Base-by-base conservation (phyloP, 148 eudicot genomes). In the Suaeda aralocaspica region DNA sequence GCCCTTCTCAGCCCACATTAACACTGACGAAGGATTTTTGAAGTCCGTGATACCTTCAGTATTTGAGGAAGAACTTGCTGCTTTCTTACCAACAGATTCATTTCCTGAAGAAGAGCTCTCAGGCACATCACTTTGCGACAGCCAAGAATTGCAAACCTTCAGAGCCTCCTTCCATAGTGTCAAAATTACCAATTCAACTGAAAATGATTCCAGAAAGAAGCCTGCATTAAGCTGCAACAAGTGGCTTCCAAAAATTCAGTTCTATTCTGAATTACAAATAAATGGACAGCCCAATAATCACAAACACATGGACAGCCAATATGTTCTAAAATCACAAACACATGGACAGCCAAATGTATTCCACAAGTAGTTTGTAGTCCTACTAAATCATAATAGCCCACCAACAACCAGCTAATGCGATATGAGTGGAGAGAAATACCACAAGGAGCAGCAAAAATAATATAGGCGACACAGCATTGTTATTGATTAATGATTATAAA, bases 101-200 rank as follows among this genome's bases (percentile, higher is more conserved):
- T 69, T 64, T 59, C 72, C 65, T 58, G 76, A 69, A 69, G 76
- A 69, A 69, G 78, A 75, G 59, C 58, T 69, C 19, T 57, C 78
- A 9, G 67, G 50, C 30, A 25, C 9, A 60, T 63, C 60, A 60
- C 48, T 69, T 59, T 62, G 68, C 63, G 72, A 48, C 41, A 65
- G 57, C 82, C 82, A 80, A 46, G 80, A 70, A 74, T 73, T 70
- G 68, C 76, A 76, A 33, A 78, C 69, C 61, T 41, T 59, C 58
- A 83, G 31, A 50, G 79, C 78, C 56, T 81, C 77, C 67, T 83
- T 74, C 87, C 87, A 81, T 55, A 81, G 31, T 55, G 84, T 80
- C 71, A 83, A 78, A 73, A 78, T 73, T 53, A 81, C 76, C 74
- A 83, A 68, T 74, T 83, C 80, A 31, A 78, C 56, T 29, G 87